Base-by-base conservation (phyloP, 257 asterid species). In the Primulina huaijiensis region DNA sequence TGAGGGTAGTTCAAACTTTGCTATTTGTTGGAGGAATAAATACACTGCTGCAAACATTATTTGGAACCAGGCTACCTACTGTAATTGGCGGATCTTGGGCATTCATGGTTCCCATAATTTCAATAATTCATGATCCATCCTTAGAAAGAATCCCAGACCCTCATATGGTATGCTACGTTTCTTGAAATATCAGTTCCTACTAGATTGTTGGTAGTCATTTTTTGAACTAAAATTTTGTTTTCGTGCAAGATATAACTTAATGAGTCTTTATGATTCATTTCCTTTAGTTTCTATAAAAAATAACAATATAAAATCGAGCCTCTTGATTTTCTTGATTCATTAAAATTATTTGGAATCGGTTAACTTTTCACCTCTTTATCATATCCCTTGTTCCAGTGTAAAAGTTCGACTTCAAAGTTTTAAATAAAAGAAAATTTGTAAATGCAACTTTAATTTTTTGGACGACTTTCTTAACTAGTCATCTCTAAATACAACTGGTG, bases 51-150 rank as follows among this genome's bases (percentile, higher is more conserved):
- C 99, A 93, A 62, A 90, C 96, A n/a, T 77, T 93, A 79, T 90
- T 93, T 65, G 96, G 97, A 25, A 93, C 97, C 3, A 85, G 99
- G 72, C 82, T 93, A 75, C 99, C 99, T 17, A 86, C 96, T 76
- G 89, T 93, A 9, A 59, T 93, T 69, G 99, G 99, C 75, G 99
- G 99, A 0, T 93, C 99, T 50, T 93, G 97, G 99, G 96, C 99
- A n/a, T 93, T 90, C 68, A 83, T 83, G 81, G 93, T 93, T 50
- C 97, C 99, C 3, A 81, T 90, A 27, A 81, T 93, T 67, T 93
- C 99, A 30, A 93, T 93, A 2, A 93, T 93, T 78, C 97, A 89
- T 35, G 97, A 93, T 78, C 75, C 92, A 0, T 82, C 96, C 29
- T 75, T 93, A 83, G 71, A 79, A 57, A 80, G 85, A 79, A 89